Evolutionary conservation across 192 early-diverging fungal species (phyloP).

Genomic region (Globomyces pollinis-pini): DNA sequence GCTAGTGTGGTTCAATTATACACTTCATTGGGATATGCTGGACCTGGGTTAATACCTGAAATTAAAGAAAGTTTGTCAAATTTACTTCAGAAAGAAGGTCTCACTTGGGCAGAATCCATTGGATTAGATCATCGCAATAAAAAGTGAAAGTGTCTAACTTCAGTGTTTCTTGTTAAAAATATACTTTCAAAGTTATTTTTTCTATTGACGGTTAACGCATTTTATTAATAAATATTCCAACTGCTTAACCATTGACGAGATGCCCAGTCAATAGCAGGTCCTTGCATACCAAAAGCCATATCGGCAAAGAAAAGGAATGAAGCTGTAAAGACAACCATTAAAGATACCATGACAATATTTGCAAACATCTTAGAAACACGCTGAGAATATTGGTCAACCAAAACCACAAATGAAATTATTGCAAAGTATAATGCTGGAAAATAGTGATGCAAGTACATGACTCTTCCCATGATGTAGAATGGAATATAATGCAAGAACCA

Average conservation of each 20-base stretch:
- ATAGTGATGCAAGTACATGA: constrained; percentile 95
- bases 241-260: constrained; percentile 61
- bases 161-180: too few species aligned
- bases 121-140: constrained; percentile 26
- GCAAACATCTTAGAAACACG: constrained; percentile 15
- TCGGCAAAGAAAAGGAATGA: constrained; percentile 74
- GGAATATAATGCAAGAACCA: constrained; percentile 93
- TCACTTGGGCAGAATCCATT: constrained; percentile 59
- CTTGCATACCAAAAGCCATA: constrained; percentile 74
- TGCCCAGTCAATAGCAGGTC: constrained; percentile 49
- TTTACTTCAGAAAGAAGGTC: constrained; percentile 51
- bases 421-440: constrained; percentile 94
- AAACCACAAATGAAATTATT: constrained; percentile 66
- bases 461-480: constrained; percentile 94
- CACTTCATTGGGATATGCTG: constrained; percentile 65
- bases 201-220: background rate
- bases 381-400: constrained; percentile 62
- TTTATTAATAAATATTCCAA: constrained; percentile 70
- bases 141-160: too few species aligned
- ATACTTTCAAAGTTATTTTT: too few species aligned
- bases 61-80: constrained; percentile 71
- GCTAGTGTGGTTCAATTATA: constrained; percentile 78
- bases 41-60: constrained; percentile 67
- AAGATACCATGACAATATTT: constrained; percentile 29
- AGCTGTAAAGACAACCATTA: constrained; percentile 30